Percentiles rank a stretch among this genome's conserved stretches.
Evolutionary conservation across 371 early-diverging fungal genomes (phyloP).

Genomic region (Mortierella sp.): DNA sequence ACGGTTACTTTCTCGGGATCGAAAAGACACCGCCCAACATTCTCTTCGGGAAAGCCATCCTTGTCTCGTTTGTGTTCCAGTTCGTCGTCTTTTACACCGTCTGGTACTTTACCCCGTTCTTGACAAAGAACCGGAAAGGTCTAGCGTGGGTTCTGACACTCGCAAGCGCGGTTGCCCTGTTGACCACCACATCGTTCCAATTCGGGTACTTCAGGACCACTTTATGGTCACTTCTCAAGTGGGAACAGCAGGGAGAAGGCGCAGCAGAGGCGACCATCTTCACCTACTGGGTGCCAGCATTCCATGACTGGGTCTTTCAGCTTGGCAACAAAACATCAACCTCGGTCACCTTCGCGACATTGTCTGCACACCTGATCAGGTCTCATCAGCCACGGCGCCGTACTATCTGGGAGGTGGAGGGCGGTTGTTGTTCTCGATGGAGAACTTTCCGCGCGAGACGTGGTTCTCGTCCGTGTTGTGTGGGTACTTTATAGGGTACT

Average conservation of each 20-base stretch:
- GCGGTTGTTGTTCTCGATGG: conserved; percentile 30
- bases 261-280: conserved; percentile 16
- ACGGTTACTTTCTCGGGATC: conserved; percentile 21
- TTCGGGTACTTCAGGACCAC: conserved; percentile 28
- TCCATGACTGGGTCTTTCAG: conserved; percentile 28
- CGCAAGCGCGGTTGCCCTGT: conserved; percentile 12
- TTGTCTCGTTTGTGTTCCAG: conserved; percentile 26
- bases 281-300: conserved; percentile 25
- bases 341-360: neutral
- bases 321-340: neutral
- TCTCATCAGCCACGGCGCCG: conserved; percentile 15
- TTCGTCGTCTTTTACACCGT: conserved; percentile 19
- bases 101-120: conserved; percentile 17
- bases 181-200: conserved; percentile 3
- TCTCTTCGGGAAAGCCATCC: conserved; percentile 25
- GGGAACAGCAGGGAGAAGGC: conserved; percentile 17
- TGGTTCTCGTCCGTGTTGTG: conserved; percentile 8
- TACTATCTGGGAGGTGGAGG: conserved; percentile 46
- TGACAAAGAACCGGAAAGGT: conserved; percentile 29
- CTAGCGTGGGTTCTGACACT: conserved; percentile 28
- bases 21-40: conserved; percentile 20
- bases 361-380: neutral
- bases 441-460: conserved; percentile 27
- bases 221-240: conserved; percentile 20
- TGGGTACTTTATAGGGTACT: conserved; percentile 35